These are phyloP conservation scores for Trichoderma cornu-damae DNA, from an alignment of 2,329 filamentous ascomycete species.

Conservation along the genomic window DNA sequence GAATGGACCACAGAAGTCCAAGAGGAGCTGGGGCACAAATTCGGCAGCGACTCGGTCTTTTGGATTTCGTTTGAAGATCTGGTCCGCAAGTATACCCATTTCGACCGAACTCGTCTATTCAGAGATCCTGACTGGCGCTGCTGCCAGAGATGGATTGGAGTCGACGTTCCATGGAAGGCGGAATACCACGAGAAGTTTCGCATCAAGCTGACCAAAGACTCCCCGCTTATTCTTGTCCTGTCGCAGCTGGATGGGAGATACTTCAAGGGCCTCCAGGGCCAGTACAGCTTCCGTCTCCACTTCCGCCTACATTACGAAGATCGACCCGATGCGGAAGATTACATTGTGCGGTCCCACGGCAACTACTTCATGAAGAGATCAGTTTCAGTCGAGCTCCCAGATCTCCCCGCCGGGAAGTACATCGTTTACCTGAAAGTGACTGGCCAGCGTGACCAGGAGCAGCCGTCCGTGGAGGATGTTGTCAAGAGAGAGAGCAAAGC, in stretches of 20 bases:
- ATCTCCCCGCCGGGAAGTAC: conserved; percentile 53
- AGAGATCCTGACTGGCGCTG: conserved; percentile 52
- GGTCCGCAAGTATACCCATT: conserved; percentile 56
- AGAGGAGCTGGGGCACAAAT: conserved; percentile 53
- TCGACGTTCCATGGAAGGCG: conserved; percentile 57
- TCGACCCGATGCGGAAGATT: conserved; percentile 50
- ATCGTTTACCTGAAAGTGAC: conserved; percentile 53
- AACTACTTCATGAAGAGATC: conserved; percentile 56
- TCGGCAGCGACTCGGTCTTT: conserved; percentile 58
- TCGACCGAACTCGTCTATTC: conserved; percentile 60
- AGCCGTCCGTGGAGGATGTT: conserved; percentile 50
- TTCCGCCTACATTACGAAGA: conserved; percentile 47
- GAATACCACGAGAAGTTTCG: conserved; percentile 59
- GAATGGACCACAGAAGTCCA: conserved; percentile 57
- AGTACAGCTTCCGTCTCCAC: conserved; percentile 49
- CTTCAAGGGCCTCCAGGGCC: conserved; percentile 56
- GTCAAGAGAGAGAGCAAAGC: conserved; percentile 47
- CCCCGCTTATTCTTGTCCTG: conserved; percentile 54
- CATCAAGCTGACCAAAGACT: conserved; percentile 51
- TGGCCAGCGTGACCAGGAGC: conserved; percentile 41
- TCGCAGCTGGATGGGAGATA: conserved; percentile 59
- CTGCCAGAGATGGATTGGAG: conserved; percentile 55
- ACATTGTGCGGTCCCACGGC: conserved; percentile 54
- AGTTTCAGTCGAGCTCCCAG: conserved; percentile 52
- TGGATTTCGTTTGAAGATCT: conserved; percentile 61